These are phyloP conservation scores for Aspergillus persii DNA, from an alignment of 2,329 filamentous ascomycete species.

Conservation along the genomic window DNA sequence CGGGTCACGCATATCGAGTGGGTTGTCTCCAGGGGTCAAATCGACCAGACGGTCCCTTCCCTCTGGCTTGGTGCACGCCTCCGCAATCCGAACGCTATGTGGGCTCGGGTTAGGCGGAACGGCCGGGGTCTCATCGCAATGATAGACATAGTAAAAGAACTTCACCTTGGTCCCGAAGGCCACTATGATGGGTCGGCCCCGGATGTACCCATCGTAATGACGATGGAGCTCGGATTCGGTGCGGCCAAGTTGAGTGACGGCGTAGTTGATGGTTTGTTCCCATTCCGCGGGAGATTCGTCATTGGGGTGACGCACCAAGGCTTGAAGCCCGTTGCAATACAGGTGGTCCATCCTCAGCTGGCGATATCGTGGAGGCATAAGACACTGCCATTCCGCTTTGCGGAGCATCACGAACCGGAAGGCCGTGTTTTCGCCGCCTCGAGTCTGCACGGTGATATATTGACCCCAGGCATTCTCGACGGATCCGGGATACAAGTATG, in stretches of 20 bases:
- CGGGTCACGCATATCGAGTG: slow-evolving; percentile 8
- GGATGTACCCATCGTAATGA: background rate
- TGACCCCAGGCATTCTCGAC: slow-evolving; percentile 14
- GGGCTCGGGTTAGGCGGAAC: background rate
- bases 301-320: slow-evolving; percentile 8
- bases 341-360: slow-evolving; percentile 6
- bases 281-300: slow-evolving; percentile 16
- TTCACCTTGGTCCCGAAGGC: slow-evolving; percentile 13
- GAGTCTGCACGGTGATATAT: slow-evolving; percentile 7
- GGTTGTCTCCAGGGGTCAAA: slow-evolving; percentile 10
- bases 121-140: background rate
- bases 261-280: slow-evolving; percentile 8
- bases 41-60: slow-evolving; percentile 12
- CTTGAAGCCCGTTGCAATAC: slow-evolving; percentile 9
- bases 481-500: slow-evolving; percentile 9
- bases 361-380: slow-evolving; percentile 13
- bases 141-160: slow-evolving; percentile 17
- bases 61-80: slow-evolving; percentile 9
- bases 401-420: background rate
- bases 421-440: background rate
- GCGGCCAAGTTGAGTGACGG: slow-evolving; percentile 3
- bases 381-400: slow-evolving; percentile 5
- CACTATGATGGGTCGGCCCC: slow-evolving; percentile 11
- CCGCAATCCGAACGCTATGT: slow-evolving; percentile 4
- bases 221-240: background rate